Percentiles rank a stretch among this genome's conserved stretches.
Conservation (phyloP, 495 filamentous ascomycete species). For the Recurvomyces mirabilis region DNA sequence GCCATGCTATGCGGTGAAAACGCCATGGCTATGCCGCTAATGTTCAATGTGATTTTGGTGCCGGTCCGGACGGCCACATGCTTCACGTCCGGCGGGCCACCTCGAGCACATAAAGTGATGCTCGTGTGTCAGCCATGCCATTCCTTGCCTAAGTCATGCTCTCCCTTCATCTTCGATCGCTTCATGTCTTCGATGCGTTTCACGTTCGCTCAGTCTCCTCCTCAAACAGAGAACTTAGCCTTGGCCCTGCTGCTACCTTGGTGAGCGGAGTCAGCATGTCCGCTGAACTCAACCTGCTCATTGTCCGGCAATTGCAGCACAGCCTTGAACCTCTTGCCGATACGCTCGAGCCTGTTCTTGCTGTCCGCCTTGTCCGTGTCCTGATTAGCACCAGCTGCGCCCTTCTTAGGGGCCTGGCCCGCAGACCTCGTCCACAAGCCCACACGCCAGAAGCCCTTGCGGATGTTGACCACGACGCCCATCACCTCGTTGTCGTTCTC, state of each 20-base stretch:
- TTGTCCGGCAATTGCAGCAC: constrained; percentile 61
- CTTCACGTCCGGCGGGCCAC: constrained; percentile 4
- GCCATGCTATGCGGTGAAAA: too few species aligned
- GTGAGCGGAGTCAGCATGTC: constrained; percentile 88
- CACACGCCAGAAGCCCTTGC: constrained; percentile 94
- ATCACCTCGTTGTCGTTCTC: constrained; percentile 89
- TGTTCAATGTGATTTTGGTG: neutral
- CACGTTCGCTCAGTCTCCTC: neutral
- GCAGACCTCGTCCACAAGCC: constrained; percentile 87
- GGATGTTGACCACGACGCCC: constrained; percentile 98
- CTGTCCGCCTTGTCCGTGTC: neutral
- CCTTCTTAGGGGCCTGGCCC: constrained; percentile 65
- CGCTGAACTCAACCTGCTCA: constrained; percentile 85
- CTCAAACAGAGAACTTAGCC: constrained; percentile 77
- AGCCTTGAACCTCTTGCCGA: constrained; percentile 84
- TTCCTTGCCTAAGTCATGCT: constrained; percentile 1
- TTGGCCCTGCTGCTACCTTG: constrained; percentile 88
- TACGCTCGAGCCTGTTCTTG: constrained; percentile 60
- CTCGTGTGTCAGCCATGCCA: neutral
- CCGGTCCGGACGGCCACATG: constrained; percentile 13
- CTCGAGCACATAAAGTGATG: neutral
- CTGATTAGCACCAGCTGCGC: constrained; percentile 35
- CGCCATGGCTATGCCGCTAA: constrained; percentile 1
- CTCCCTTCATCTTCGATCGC: neutral
- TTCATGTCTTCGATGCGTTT: neutral